Evolutionary conservation across 805 yeast genomes (phyloP).

Genomic region (Kuraishia cidri): DNA sequence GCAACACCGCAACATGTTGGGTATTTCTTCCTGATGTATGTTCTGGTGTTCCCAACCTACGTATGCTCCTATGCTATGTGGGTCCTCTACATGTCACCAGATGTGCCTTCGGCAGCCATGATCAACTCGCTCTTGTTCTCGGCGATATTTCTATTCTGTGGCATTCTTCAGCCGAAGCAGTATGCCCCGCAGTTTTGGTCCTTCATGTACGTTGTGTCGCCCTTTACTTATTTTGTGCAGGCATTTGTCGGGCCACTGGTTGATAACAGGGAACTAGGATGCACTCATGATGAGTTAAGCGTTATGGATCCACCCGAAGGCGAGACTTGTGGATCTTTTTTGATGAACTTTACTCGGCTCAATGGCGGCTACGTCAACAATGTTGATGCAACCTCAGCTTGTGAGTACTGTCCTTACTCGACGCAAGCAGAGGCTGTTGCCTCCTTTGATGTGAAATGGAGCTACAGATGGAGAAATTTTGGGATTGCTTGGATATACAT

Average conservation of each 20-base stretch:
- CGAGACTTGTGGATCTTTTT: slow-evolving; percentile 39
- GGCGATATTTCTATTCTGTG: slow-evolving; percentile 24
- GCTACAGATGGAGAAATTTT: slow-evolving; percentile 16
- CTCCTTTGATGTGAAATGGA: slow-evolving; percentile 8
- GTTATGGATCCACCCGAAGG: slow-evolving; percentile 34
- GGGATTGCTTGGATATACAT: slow-evolving; percentile 28
- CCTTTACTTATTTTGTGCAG: slow-evolving; percentile 39
- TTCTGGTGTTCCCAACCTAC: slow-evolving; percentile 20
- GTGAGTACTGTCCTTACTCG: slow-evolving; percentile 13
- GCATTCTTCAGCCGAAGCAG: slow-evolving; percentile 31
- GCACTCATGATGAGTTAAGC: slow-evolving; percentile 26
- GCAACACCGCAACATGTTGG: slow-evolving; percentile 15
- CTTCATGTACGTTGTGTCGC: slow-evolving; percentile 34
- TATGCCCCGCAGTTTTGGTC: slow-evolving; percentile 45
- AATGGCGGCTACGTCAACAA: slow-evolving; percentile 35
- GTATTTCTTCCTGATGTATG: slow-evolving; percentile 21
- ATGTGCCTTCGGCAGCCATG: slow-evolving; percentile 31
- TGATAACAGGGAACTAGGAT: slow-evolving; percentile 25
- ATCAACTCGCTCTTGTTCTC: slow-evolving; percentile 27
- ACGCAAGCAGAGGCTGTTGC: slow-evolving; percentile 12
- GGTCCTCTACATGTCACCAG: slow-evolving; percentile 33
- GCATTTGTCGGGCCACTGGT: slow-evolving; percentile 31
- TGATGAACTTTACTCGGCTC: slow-evolving; percentile 21
- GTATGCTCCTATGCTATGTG: slow-evolving; percentile 25
- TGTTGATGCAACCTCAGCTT: slow-evolving; percentile 16